phyloP scores from a whole-genome alignment of 352 stramenopile species.

The Phytophthora ramorum region DNA sequence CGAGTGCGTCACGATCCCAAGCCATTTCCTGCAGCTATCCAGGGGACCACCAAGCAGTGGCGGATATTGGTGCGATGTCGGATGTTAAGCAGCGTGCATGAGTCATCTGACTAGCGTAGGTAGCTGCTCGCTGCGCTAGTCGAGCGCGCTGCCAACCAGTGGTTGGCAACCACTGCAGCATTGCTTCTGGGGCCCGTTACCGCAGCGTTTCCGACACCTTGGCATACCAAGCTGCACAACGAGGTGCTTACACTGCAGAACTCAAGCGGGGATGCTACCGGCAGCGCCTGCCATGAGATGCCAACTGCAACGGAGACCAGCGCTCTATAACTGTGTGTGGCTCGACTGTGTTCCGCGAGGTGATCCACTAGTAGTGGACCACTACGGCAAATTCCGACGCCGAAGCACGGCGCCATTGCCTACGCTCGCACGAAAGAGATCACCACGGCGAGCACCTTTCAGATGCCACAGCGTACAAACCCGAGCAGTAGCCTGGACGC shows the following conservation, averaged over 20 bases:
- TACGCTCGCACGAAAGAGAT: too few relatives aligned
- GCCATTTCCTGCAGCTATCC: neutral
- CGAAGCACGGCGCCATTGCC: too few relatives aligned
- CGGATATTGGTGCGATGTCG: neutral
- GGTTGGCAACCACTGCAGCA: too few relatives aligned
- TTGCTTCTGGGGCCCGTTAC: neutral
- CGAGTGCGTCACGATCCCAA: constrained; percentile 10
- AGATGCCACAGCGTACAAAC: neutral
- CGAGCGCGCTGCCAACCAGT: neutral
- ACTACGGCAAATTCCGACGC: too few relatives aligned
- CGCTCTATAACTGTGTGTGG: constrained; percentile 16
- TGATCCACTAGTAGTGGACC: too few relatives aligned
- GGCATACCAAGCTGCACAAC: too few relatives aligned
- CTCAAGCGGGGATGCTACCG: too few relatives aligned
- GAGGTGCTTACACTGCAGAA: too few relatives aligned
- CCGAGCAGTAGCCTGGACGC: too few relatives aligned
- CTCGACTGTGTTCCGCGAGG: neutral
- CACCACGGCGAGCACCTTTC: neutral
- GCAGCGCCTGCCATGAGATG: neutral
- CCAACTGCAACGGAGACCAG: constrained; percentile 5
- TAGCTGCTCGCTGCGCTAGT: neutral
- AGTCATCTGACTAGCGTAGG: neutral
- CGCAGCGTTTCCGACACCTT: too few relatives aligned
- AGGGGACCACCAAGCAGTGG: neutral
- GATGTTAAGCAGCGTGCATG: neutral